Conservation (phyloP, 2,329 filamentous ascomycete genomes). For the Colletotrichum navitas region DNA sequence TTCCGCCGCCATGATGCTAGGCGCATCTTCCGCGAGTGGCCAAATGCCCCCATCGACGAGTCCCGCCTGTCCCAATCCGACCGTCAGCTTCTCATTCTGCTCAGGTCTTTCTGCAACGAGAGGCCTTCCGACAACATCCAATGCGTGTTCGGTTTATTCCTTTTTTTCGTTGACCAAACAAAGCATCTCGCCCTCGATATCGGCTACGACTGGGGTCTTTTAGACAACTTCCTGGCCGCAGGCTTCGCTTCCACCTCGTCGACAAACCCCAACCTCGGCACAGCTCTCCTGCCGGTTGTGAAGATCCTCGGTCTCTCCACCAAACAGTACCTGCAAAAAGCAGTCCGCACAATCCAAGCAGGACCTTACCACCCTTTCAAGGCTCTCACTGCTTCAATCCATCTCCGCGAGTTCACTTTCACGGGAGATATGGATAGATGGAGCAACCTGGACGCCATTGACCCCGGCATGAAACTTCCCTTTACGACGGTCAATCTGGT, state of each 20-base stretch:
- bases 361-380: conserved; percentile 8
- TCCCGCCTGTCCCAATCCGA: conserved; percentile 12
- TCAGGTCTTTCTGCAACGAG: background rate
- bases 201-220: background rate
- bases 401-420: conserved; percentile 2
- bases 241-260: conserved; percentile 1
- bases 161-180: conserved; percentile 9
- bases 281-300: background rate
- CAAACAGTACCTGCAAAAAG: background rate
- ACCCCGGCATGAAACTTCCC: background rate
- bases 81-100: conserved; percentile 16
- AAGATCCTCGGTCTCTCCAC: background rate
- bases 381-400: conserved; percentile 7
- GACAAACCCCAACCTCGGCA: background rate
- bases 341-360: background rate
- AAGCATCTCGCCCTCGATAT: conserved; percentile 1
- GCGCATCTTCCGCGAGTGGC: background rate
- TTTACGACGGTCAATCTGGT: conserved; percentile 10
- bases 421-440: conserved; percentile 3
- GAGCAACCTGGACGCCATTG: background rate
- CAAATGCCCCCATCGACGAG: background rate
- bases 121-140: conserved; percentile 14
- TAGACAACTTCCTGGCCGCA: conserved; percentile 8
- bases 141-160: conserved; percentile 16
- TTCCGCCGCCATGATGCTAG: background rate